These are phyloP conservation scores for Primulina huaijiensis DNA, from an alignment of 257 asterid species.

Conservation along the genomic window DNA sequence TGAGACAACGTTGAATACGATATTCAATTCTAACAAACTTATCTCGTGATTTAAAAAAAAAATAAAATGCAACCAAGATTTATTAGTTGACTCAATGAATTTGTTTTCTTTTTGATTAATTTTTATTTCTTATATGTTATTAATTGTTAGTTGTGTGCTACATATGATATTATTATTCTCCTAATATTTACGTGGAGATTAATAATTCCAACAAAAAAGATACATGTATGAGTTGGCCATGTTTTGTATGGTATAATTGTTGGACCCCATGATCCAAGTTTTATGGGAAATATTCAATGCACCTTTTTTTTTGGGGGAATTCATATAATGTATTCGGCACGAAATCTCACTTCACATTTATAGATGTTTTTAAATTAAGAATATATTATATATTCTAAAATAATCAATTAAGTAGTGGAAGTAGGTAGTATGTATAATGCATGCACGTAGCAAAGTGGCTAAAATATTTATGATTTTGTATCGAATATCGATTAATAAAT, in stretches of 20 bases:
- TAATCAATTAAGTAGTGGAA: too few species aligned
- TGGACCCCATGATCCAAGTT: conserved; percentile 30
- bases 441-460: not conserved
- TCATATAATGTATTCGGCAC: not conserved
- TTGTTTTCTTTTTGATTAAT: too few species aligned
- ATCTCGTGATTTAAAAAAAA: too few species aligned
- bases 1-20: too few species aligned
- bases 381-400: too few species aligned
- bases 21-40: too few species aligned
- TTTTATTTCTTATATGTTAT: too few species aligned
- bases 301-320: not conserved
- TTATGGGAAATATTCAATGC: conserved; percentile 2
- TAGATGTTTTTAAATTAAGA: too few species aligned
- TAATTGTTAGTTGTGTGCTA: not conserved
- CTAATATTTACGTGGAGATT: not conserved
- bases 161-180: not conserved
- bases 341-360: not conserved
- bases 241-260: conserved; percentile 24
- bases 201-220: conserved; percentile 8
- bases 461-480: too few species aligned
- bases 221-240: conserved; percentile 40
- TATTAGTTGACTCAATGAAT: too few species aligned
- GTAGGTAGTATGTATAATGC: not conserved
- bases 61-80: too few species aligned
- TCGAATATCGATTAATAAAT: too few species aligned